These are phyloP conservation scores for Colletotrichum lindemuthianum DNA, from an alignment of 2,329 filamentous ascomycete species.

Conservation along the genomic window DNA sequence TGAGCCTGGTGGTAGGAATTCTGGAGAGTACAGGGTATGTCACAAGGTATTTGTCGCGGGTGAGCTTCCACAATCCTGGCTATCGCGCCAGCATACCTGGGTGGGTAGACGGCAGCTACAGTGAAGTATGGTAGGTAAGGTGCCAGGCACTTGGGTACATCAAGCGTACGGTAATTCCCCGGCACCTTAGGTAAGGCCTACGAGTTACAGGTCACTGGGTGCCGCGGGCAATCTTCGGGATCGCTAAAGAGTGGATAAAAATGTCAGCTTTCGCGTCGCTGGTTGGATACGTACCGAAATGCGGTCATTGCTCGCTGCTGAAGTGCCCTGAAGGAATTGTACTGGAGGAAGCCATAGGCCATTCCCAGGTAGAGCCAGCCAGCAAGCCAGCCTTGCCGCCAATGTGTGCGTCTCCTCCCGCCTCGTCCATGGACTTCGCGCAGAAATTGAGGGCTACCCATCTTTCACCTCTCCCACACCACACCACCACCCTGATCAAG, in stretches of 20 bases:
- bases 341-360: constrained; percentile 5
- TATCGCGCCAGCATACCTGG: too few relatives aligned
- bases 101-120: too few relatives aligned
- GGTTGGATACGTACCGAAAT: constrained; percentile 24
- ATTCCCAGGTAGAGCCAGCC: constrained; percentile 7
- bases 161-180: too few relatives aligned
- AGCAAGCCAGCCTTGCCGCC: constrained; percentile 35
- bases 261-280: neutral
- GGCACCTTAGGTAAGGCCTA: too few relatives aligned
- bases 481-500: constrained; percentile 14
- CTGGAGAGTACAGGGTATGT: too few relatives aligned
- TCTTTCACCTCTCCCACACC: constrained; percentile 27
- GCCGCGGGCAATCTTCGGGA: constrained; percentile 4
- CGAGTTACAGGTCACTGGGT: neutral
- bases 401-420: constrained; percentile 35
- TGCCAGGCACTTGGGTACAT: too few relatives aligned
- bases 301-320: constrained; percentile 19
- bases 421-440: constrained; percentile 36
- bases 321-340: constrained; percentile 16
- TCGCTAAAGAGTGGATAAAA: constrained; percentile 23
- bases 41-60: too few relatives aligned
- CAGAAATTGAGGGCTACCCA: constrained; percentile 36
- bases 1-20: too few relatives aligned
- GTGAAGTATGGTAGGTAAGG: too few relatives aligned
- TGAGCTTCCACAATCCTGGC: too few relatives aligned